These are phyloP conservation scores for Datisca glomerata DNA, from an alignment of 306 rosid species.

Conservation along the genomic window DNA sequence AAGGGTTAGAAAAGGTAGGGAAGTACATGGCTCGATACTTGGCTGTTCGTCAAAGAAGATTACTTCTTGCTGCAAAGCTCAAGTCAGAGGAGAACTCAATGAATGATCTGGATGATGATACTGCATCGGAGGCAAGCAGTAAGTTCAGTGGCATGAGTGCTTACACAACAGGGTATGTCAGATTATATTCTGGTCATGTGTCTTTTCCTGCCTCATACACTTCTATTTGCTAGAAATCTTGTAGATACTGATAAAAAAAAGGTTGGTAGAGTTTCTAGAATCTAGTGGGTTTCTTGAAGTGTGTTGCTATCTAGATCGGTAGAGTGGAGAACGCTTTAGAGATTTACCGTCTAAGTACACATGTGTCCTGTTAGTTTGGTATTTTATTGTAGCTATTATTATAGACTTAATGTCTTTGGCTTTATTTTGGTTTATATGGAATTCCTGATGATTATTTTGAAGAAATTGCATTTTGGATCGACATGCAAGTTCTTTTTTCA, in stretches of 20 bases:
- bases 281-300: too few relatives aligned
- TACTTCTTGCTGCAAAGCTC: conserved; percentile 80
- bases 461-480: too few relatives aligned
- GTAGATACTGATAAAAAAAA: too few relatives aligned
- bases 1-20: conserved; percentile 87
- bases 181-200: conserved; percentile 2
- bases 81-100: conserved; percentile 57
- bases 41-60: conserved; percentile 91
- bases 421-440: neutral
- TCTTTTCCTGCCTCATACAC: neutral
- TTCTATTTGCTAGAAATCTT: too few relatives aligned
- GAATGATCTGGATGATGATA: conserved; percentile 70
- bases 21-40: conserved; percentile 89
- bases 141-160: conserved; percentile 98
- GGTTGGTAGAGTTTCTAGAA: too few relatives aligned
- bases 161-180: conserved; percentile 86
- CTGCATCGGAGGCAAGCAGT: conserved; percentile 90
- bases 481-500: too few relatives aligned
- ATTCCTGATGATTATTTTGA: neutral
- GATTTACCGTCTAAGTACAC: too few relatives aligned
- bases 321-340: too few relatives aligned
- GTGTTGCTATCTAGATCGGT: too few relatives aligned
- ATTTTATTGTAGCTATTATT: too few relatives aligned
- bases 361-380: too few relatives aligned
- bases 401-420: too few relatives aligned